Evolutionary conservation across 2,329 filamentous ascomycete genomes (phyloP).

Genomic region (Raffaelea deltoideospora): DNA sequence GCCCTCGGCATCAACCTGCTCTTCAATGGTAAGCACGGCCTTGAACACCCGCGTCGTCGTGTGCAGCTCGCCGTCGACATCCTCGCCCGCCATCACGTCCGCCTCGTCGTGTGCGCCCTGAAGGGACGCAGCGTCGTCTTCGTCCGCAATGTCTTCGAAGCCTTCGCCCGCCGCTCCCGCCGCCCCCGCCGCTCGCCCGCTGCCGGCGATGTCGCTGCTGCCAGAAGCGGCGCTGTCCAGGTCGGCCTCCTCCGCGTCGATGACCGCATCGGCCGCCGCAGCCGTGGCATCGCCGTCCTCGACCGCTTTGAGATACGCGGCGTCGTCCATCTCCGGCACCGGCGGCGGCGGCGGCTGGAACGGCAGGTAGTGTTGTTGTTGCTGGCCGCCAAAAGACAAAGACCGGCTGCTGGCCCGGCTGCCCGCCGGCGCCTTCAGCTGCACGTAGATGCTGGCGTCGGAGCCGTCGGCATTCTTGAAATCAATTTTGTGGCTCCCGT

Average conservation of each 20-base stretch:
- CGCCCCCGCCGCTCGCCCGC: too few relatives aligned
- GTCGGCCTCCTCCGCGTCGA: constrained; percentile 20
- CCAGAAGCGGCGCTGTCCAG: too few relatives aligned
- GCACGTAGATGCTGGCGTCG: constrained; percentile 45
- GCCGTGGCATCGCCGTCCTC: constrained; percentile 9
- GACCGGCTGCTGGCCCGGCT: too few relatives aligned
- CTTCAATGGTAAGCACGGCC: constrained; percentile 52
- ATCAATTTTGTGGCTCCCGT: constrained; percentile 36
- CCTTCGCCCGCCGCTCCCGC: too few relatives aligned
- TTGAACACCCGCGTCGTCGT: constrained; percentile 43
- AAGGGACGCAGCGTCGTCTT: constrained; percentile 9
- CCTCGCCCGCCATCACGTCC: constrained; percentile 14
- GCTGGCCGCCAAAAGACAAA: too few relatives aligned
- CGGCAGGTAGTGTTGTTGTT: constrained; percentile 61
- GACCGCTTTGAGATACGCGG: not conserved
- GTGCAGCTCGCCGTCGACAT: constrained; percentile 4
- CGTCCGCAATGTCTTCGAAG: constrained; percentile 3
- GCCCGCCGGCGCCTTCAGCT: constrained; percentile 52
- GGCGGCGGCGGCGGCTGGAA: constrained; percentile 79
- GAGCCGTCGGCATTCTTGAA: constrained; percentile 40
- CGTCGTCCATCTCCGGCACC: constrained; percentile 31
- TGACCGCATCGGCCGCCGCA: constrained; percentile 18
- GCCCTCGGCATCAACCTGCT: constrained; percentile 44
- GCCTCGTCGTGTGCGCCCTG: constrained; percentile 2
- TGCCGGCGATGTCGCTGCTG: too few relatives aligned